A percentile compares a stretch with the other conserved stretches of the same genome.
phyloP scores from a whole-genome alignment of 1,284 basidiomycete genomes.

The Puccinia triticina region DNA sequence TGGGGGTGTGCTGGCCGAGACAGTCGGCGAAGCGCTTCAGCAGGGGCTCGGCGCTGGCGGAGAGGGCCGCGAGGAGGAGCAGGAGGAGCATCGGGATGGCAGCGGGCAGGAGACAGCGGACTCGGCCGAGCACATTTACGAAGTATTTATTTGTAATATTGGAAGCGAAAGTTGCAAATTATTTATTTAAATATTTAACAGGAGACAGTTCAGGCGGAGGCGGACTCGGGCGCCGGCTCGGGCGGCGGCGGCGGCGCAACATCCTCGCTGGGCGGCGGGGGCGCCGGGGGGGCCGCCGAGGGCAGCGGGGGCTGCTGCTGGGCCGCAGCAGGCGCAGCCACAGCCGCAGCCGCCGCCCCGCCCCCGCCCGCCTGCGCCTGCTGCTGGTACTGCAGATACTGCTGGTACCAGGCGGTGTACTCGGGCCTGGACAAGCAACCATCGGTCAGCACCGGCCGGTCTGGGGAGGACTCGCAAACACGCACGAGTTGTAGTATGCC shows the following conservation, averaged over 20 bases:
- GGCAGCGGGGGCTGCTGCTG: slow-evolving; percentile 3
- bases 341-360: too few species aligned
- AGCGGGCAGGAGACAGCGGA: too few species aligned
- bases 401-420: slow-evolving; percentile 51
- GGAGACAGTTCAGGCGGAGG: slow-evolving; percentile 15
- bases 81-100: background rate
- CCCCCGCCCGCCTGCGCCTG: too few species aligned
- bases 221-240: slow-evolving; percentile 41
- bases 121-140: too few species aligned
- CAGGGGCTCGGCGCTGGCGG: slow-evolving; percentile 7
- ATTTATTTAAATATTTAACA: too few species aligned
- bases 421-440: slow-evolving; percentile 25
- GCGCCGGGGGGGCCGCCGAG: background rate
- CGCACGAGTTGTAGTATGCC: slow-evolving; percentile 51
- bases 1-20: slow-evolving; percentile 6
- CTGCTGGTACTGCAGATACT: slow-evolving; percentile 50
- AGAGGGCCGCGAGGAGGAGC: background rate
- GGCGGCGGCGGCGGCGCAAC: slow-evolving; percentile 42
- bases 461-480: background rate
- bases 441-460: too few species aligned
- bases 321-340: too few species aligned
- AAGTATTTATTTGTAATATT: too few species aligned
- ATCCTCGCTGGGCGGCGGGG: slow-evolving; percentile 45
- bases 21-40: slow-evolving; percentile 9
- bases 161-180: too few species aligned